Percentiles rank a stretch among this genome's conserved stretches.
phyloP scores from a whole-genome alignment of 805 yeast genomes.

The Phaffomyces antillensis region DNA sequence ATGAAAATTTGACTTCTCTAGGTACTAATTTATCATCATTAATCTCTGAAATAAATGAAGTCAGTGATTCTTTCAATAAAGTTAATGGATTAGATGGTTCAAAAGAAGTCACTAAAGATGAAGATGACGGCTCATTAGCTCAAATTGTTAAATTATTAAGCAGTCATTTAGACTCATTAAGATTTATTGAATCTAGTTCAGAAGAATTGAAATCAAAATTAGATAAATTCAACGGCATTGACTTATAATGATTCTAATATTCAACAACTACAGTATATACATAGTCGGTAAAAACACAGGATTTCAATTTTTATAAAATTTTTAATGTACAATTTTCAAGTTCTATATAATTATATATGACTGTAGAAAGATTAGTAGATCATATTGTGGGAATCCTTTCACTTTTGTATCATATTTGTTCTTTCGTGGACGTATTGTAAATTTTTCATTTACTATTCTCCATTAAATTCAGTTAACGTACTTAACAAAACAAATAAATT shows the following conservation, averaged over 20 bases:
- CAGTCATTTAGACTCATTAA: slow-evolving; percentile 83
- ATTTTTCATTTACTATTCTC: slow-evolving; percentile 21
- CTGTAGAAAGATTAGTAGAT: too few species aligned
- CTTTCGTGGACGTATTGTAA: neutral
- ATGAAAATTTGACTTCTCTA: slow-evolving; percentile 69
- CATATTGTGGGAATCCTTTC: too few species aligned
- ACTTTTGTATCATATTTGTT: too few species aligned
- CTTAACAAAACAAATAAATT: slow-evolving; percentile 47
- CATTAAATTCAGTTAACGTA: slow-evolving; percentile 39
- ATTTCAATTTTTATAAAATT: neutral
- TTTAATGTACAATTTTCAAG: slow-evolving; percentile 3
- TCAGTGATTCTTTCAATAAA: slow-evolving; percentile 73
- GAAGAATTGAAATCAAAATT: slow-evolving; percentile 60
- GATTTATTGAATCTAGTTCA: slow-evolving; percentile 76
- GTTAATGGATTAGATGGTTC: slow-evolving; percentile 35
- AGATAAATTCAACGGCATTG: slow-evolving; percentile 25
- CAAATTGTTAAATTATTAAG: slow-evolving; percentile 78
- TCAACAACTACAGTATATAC: neutral
- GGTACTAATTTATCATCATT: slow-evolving; percentile 71
- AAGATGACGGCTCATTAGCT: slow-evolving; percentile 41
- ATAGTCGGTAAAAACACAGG: neutral
- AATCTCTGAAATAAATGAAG: slow-evolving; percentile 76
- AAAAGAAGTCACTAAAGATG: slow-evolving; percentile 27
- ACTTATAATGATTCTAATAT: slow-evolving; percentile 12
- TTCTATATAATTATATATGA: neutral